phyloP scores from a whole-genome alignment of 495 filamentous ascomycete species.

The Talaromyces nanjingensis region DNA sequence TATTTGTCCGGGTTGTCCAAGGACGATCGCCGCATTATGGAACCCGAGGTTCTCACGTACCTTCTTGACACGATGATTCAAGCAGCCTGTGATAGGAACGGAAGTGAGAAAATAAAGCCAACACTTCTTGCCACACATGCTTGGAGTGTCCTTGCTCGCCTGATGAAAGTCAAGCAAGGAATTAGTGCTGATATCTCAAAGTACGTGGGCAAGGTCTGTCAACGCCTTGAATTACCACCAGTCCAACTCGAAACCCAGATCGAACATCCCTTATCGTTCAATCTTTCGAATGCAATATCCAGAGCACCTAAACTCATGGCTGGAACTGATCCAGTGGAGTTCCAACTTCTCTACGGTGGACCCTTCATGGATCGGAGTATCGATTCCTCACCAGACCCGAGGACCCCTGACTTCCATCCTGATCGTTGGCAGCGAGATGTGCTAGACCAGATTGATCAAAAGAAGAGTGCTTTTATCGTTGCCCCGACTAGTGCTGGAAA shows the following conservation, averaged over 20 bases:
- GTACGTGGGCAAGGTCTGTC: slow-evolving; percentile 20
- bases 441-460: slow-evolving; percentile 62
- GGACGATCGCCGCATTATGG: slow-evolving; percentile 8
- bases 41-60: slow-evolving; percentile 39
- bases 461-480: slow-evolving; percentile 64
- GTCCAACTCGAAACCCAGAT: slow-evolving; percentile 8
- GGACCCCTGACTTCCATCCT: slow-evolving; percentile 59
- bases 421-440: slow-evolving; percentile 72
- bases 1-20: slow-evolving; percentile 26
- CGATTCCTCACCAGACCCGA: slow-evolving; percentile 56
- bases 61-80: slow-evolving; percentile 34
- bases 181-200: slow-evolving; percentile 19
- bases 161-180: slow-evolving; percentile 15
- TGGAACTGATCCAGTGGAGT: slow-evolving; percentile 33
- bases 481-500: slow-evolving; percentile 69
- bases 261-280: slow-evolving; percentile 26
- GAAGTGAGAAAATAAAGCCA: slow-evolving; percentile 3
- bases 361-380: slow-evolving; percentile 69
- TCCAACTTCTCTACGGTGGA: slow-evolving; percentile 60
- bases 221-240: slow-evolving; percentile 17
- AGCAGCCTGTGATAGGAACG: background rate
- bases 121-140: slow-evolving; percentile 11
- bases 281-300: slow-evolving; percentile 15
- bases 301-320: slow-evolving; percentile 15
- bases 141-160: slow-evolving; percentile 15